Base-by-base conservation (phyloP, 2,329 filamentous ascomycete genomes). In the Coniochaeta pulveracea region DNA sequence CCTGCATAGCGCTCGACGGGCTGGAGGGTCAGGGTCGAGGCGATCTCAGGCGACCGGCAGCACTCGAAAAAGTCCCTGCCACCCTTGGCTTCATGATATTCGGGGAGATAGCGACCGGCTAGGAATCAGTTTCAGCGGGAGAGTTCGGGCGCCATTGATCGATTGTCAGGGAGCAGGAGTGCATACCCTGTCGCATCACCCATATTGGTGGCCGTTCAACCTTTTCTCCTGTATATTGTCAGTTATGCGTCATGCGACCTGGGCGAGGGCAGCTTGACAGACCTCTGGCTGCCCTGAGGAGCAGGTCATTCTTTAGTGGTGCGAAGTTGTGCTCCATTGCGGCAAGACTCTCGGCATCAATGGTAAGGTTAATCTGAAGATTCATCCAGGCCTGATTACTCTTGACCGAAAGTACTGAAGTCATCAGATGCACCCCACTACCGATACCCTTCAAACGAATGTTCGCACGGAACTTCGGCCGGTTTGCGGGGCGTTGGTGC, bases 31-130 rank as follows among this genome's bases (percentile, higher is more conserved):
- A 98, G 65, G 24, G 83, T 93, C 19, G 86, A 95, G 33, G 91
- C 85, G 42, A 96, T 79, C 57, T 96, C 86, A 36, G 91, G 85
- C 49, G 79, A 76, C 35, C 91, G 86, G 58, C 91, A 98, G 72
- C 89, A 95, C 62, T 86, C 85, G 66, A 98, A 98, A 64, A 98
- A 98, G 63, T 98, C 91, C 43, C 80, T 76, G 34, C 61, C 70
- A 46, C 81, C 89, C 63, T 98, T 98, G 39, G 83, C 89, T 63
- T 93, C 74, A 56, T 98, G 91, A 58, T 98, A 98, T 59, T 98
- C 91, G 42, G 89, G 91, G 15, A 98, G 82, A 57, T 98, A 98
- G 48, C 91, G 82, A 39, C 91, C 91, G 51, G 91, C 91, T 94
- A 44, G n/a, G n/a, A n/a, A n/a, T n/a, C n/a, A n/a, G n/a, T n/a